phyloP scores from a whole-genome alignment of 352 stramenopile species.

The Pelagophyceae sp. region DNA sequence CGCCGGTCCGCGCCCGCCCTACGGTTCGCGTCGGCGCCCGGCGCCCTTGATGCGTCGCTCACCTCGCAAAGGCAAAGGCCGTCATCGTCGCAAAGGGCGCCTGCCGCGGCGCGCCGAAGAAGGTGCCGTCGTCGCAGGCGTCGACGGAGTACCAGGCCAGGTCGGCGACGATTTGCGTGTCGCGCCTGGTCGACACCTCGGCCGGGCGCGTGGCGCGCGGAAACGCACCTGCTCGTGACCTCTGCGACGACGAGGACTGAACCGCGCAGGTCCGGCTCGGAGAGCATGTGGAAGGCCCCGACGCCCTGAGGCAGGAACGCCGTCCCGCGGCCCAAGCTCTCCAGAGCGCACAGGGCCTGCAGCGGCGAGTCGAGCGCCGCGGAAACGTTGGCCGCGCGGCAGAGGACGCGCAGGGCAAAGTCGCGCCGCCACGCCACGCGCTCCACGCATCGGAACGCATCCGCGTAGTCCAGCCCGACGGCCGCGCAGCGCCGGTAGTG shows the following conservation, averaged over 20 bases:
- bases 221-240: too few relatives aligned
- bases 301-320: not conserved
- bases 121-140: not conserved
- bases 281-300: not conserved
- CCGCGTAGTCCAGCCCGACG: not conserved
- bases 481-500: slow-evolving; percentile 8
- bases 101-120: not conserved
- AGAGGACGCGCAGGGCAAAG: not conserved
- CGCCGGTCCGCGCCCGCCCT: not conserved
- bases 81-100: not conserved
- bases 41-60: too few relatives aligned
- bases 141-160: not conserved
- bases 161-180: not conserved
- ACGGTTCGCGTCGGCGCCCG: not conserved
- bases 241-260: too few relatives aligned
- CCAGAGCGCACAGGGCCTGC: not conserved
- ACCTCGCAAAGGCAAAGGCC: not conserved
- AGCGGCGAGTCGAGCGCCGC: not conserved
- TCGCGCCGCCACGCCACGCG: not conserved
- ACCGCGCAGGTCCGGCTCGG: too few relatives aligned
- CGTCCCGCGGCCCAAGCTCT: not conserved
- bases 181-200: not conserved
- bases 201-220: not conserved
- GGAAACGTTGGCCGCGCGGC: not conserved
- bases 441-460: not conserved